Evolutionary conservation across 1,139 yeast genomes (phyloP).

Genomic region (Protomyces arabidopsidicola): DNA sequence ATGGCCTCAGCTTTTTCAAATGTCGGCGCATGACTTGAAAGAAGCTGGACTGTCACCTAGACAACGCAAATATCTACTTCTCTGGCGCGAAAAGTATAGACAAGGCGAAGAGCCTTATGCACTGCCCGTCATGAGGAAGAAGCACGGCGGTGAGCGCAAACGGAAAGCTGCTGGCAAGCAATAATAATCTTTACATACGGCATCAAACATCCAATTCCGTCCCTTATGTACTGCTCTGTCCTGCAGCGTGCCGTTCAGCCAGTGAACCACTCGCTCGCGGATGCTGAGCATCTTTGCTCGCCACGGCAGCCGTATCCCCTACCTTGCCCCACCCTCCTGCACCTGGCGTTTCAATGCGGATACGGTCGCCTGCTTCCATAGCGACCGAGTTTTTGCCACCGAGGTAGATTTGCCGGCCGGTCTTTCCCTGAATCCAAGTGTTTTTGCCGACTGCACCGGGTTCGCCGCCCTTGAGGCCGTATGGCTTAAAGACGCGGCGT

Average conservation of each 20-base stretch:
- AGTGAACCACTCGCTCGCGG: constrained; percentile 14
- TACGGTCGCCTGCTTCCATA: constrained; percentile 52
- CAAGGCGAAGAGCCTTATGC: constrained; percentile 11
- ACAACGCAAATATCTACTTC: constrained; percentile 24
- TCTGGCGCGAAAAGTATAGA: constrained; percentile 17
- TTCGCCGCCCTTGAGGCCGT: constrained; percentile 58
- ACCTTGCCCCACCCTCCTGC: constrained; percentile 44
- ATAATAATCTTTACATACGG: neutral
- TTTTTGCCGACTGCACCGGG: constrained; percentile 59
- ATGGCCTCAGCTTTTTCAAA: constrained; percentile 19
- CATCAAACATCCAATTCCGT: neutral
- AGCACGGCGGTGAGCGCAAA: constrained; percentile 18
- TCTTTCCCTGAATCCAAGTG: constrained; percentile 45
- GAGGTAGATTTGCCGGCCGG: constrained; percentile 42
- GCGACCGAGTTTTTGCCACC: constrained; percentile 57
- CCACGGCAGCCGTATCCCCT: neutral
- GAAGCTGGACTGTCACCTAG: constrained; percentile 10
- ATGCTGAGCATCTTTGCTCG: neutral
- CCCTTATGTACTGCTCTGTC: constrained; percentile 15
- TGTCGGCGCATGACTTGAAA: constrained; percentile 13
- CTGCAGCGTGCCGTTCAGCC: constrained; percentile 1
- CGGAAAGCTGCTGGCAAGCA: constrained; percentile 22
- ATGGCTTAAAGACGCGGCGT: constrained; percentile 56
- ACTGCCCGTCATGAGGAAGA: constrained; percentile 22
- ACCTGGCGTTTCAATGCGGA: constrained; percentile 51